Evolutionary conservation across 148 eudicot genomes (phyloP), one percentile per base, ranked within the genome.

Genomic region (Fagopyrum homotropicum): DNA sequence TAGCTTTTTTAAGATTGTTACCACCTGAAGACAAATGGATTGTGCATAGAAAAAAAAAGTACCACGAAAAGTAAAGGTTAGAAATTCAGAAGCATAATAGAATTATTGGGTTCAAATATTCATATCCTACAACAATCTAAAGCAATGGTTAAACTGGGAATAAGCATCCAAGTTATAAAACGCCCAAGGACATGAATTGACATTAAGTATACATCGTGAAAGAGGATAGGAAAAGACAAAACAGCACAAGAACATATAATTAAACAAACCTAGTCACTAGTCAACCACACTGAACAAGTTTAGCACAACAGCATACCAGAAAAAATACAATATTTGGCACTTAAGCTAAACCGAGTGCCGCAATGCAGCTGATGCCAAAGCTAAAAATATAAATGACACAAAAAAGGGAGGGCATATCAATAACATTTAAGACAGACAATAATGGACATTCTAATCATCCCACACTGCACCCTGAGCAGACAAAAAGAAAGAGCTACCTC

Each of bases 1-100:
- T 51, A 95, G 46, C 78, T 89, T 92, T 78, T 80, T 90, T 68
- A 95, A 80, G 74, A 95, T 95, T 19, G 60, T 82, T 82, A 75
- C 61, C 72, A 88, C 97, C 97, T 95, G 80, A 72, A 50, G 54
- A 64, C 30, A 59, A 44, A 75, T n/a, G 54, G 74, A 15, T 50
- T 10, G 71, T 11, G 52, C 9, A 16, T 12, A 51, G 40, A 35
- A 68, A 46, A 47, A 44, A 26, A 9, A 16, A 10, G 45, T 26
- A 73, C 19, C 45, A 29, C 6, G 40, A 22, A 35, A 45, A 46
- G 55, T n/a, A 72, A 72, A 45, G 14, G 5, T 9, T 9, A 26
- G 4, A 26, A 61, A 61, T 61, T 61, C 68, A 61, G 43, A 61
- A 29, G 43, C 44, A 61, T 26, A 26, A 12, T 26, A 26, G 43